Base-by-base conservation (phyloP, 1,139 yeast species). In the Saccharomyces hybrid region DNA sequence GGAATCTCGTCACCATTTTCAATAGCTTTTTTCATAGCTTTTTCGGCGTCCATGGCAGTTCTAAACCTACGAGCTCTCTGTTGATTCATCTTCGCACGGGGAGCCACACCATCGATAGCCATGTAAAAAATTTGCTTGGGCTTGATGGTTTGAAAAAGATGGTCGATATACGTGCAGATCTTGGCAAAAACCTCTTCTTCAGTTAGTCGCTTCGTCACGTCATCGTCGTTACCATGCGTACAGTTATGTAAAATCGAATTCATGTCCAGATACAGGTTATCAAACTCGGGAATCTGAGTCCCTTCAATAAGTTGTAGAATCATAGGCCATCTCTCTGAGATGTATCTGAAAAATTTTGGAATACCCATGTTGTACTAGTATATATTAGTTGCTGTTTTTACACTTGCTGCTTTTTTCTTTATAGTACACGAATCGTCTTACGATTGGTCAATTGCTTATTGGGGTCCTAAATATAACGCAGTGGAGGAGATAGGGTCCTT, bases 71-170 rank as follows among this genome's bases (percentile, higher is more conserved):
- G 83, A 2, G 99, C 87, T 71, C 99, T 83, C 72, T 95, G 99
- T 72, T 95, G 99, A 69, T 95, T 95, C 98, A 95, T 95, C 69
- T 95, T 95, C 28, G 99, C 99, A 67, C 99, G 79, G 51, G 99
- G 99, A 0, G 99, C 99, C 51, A 95, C 99, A 62, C 99, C 99
- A 73, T 95, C 99, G 59, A 95, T 90, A 4, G 99, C 99, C 96
- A 95, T 91, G 71, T 87, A 91, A 64, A 95, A 88, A 32, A 88
- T 82, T 68, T 89, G 81, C 64, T 87, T 79, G 5, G 99, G 99
- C 66, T 84, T 83, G 62, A 93, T 90, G 42, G 89, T 82, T 58
- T 84, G 85, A 66, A 95, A 93, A 58, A 95, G 76, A 71, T 93
- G 98, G 69, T 95, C 99, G 59, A 93, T 91, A 66, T 95, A 95